Percentiles rank a stretch among this genome's conserved stretches.
Evolutionary conservation across 768 basidiomycete genomes (phyloP).

Genomic region (Phaffia tasmanica): DNA sequence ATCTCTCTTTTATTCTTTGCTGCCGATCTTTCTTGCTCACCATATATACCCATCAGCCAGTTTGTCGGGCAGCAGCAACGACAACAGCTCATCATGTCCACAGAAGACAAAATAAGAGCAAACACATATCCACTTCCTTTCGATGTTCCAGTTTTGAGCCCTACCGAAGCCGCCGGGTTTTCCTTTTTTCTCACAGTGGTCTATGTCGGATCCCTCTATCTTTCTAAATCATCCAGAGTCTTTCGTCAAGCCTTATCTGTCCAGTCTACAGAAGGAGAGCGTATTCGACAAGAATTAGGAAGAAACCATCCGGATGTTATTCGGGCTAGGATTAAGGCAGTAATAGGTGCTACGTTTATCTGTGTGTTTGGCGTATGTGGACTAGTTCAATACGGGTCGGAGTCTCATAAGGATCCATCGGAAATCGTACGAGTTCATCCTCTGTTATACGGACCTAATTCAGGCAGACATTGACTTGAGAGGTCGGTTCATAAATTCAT

Average conservation of each 20-base stretch:
- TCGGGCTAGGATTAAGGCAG: slow-evolving; percentile 61
- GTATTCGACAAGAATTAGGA: slow-evolving; percentile 47
- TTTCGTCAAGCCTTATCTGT: slow-evolving; percentile 27
- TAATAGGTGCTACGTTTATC: slow-evolving; percentile 50
- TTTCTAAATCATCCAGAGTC: slow-evolving; percentile 46
- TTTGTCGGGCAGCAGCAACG: too few species aligned
- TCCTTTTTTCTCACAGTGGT: slow-evolving; percentile 51
- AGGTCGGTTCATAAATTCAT: too few species aligned
- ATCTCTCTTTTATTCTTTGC: too few species aligned
- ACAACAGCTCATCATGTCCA: too few species aligned
- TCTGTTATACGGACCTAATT: not conserved
- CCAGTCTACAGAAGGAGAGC: slow-evolving; percentile 29
- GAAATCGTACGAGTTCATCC: not conserved
- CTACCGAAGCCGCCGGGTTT: slow-evolving; percentile 44
- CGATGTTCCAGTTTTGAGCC: not conserved
- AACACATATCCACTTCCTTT: not conserved
- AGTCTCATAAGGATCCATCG: slow-evolving; percentile 7
- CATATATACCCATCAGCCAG: too few species aligned
- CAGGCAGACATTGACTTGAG: too few species aligned
- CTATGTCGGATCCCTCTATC: slow-evolving; percentile 77
- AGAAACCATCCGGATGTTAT: slow-evolving; percentile 79
- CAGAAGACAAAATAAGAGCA: too few species aligned
- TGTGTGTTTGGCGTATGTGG: slow-evolving; percentile 49
- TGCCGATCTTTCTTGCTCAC: too few species aligned
- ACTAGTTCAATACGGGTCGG: slow-evolving; percentile 26